Conservation (phyloP, 2,329 filamentous ascomycete genomes). For the Coleophoma eucalyptorum region DNA sequence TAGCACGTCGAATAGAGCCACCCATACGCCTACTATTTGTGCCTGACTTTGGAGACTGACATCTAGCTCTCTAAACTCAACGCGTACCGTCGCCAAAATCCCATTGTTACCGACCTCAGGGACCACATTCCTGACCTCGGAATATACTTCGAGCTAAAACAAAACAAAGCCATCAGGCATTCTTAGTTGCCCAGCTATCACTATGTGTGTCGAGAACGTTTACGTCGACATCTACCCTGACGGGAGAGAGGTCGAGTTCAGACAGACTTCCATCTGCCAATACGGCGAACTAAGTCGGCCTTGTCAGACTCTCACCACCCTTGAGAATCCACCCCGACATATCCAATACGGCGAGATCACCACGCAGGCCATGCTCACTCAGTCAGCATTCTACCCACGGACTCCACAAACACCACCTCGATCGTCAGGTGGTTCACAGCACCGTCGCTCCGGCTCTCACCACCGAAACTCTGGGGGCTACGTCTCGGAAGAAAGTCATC, state of each 20-base stretch:
- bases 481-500: conserved; percentile 31
- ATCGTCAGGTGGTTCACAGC: conserved; percentile 13
- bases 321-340: conserved; percentile 37
- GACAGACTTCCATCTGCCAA: conserved; percentile 32
- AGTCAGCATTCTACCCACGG: conserved; percentile 12
- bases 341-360: conserved; percentile 30
- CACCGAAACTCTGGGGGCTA: conserved; percentile 32
- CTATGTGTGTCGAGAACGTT: conserved; percentile 47
- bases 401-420: conserved; percentile 17
- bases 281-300: conserved; percentile 33
- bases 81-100: conserved; percentile 9
- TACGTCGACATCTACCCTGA: conserved; percentile 44
- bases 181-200: conserved; percentile 26
- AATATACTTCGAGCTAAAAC: conserved; percentile 5
- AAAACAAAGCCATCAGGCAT: conserved; percentile 9
- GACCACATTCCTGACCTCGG: conserved; percentile 5
- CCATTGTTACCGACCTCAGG: conserved; percentile 1
- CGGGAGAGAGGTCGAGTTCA: conserved; percentile 33
- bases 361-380: conserved; percentile 31
- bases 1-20: conserved; percentile 20
- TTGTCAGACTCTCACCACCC: conserved; percentile 37
- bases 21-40: conserved; percentile 21
- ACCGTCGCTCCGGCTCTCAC: conserved; percentile 27
- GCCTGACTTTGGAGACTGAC: conserved; percentile 26
- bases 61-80: conserved; percentile 7